Conservation (phyloP, 1,284 basidiomycete species). For the Cryptococcus hybrid region DNA sequence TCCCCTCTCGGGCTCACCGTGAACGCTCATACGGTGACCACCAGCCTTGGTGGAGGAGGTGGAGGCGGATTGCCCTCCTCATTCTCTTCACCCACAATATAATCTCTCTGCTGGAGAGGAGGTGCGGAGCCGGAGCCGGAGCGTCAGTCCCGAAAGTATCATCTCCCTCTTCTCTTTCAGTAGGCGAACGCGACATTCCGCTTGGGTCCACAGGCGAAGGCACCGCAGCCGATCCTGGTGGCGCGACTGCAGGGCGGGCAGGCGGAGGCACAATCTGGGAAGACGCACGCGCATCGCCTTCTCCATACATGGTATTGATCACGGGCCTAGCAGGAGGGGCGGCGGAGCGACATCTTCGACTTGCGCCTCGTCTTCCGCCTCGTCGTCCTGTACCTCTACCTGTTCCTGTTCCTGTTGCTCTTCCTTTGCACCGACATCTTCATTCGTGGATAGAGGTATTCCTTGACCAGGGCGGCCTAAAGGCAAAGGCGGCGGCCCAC, state of each 20-base stretch:
- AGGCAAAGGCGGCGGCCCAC: constrained; percentile 6
- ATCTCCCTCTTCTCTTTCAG: too few species aligned
- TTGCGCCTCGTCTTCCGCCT: not conserved
- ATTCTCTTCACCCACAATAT: constrained; percentile 52
- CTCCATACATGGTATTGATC: not conserved
- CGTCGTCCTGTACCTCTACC: too few species aligned
- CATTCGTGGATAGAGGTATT: constrained; percentile 3
- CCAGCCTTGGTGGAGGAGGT: constrained; percentile 4
- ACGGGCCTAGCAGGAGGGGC: not conserved
- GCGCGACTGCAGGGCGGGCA: not conserved
- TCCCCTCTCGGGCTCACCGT: not conserved
- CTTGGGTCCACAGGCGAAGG: too few species aligned
- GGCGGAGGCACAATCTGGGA: too few species aligned
- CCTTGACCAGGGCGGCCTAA: constrained; percentile 9
- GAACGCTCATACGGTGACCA: not conserved
- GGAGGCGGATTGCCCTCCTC: constrained; percentile 62
- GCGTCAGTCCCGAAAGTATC: too few species aligned
- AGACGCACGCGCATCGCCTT: constrained; percentile 17
- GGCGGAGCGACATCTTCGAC: not conserved
- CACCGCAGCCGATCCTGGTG: not conserved
- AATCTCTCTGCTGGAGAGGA: not conserved
- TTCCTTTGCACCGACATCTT: constrained; percentile 4
- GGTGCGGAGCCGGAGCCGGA: not conserved
- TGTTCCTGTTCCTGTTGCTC: not conserved
- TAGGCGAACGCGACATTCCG: too few species aligned